Percentiles rank a stretch among this genome's conserved stretches.
Evolutionary conservation across 2,329 filamentous ascomycete species (phyloP).

Genomic region (Arthrobotrys iridis): DNA sequence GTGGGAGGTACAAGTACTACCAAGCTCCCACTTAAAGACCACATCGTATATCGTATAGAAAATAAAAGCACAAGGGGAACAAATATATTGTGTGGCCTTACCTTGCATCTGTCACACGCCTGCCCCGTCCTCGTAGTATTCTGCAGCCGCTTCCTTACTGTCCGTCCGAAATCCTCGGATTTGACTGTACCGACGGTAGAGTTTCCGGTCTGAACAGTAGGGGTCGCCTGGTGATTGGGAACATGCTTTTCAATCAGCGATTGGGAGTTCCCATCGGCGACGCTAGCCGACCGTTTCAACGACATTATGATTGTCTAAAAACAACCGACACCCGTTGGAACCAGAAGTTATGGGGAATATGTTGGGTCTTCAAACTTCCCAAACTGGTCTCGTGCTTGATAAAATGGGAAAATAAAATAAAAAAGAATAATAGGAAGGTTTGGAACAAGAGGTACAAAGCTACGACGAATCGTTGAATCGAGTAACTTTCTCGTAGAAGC

Average conservation of each 20-base stretch:
- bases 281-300: conserved; percentile 50
- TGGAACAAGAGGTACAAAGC: neutral
- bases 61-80: neutral
- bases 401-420: neutral
- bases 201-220: neutral
- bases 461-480: neutral
- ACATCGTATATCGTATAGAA: neutral
- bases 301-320: conserved; percentile 30
- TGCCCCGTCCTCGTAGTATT: conserved; percentile 76
- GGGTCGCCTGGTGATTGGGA: conserved; percentile 8
- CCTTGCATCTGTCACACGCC: conserved; percentile 89
- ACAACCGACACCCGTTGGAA: neutral
- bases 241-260: conserved; percentile 23
- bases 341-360: conserved; percentile 1
- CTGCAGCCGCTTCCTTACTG: conserved; percentile 67
- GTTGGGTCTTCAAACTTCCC: neutral
- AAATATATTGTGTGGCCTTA: conserved; percentile 60
- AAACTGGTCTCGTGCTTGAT: neutral
- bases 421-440: neutral
- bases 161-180: conserved; percentile 62
- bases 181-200: neutral
- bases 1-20: neutral
- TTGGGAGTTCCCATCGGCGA: conserved; percentile 36
- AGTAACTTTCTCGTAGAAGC: conserved; percentile 2
- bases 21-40: neutral